These are phyloP conservation scores for Spinacia oleracea DNA, from an alignment of 179 eudicot genomes.

Conservation along the genomic window DNA sequence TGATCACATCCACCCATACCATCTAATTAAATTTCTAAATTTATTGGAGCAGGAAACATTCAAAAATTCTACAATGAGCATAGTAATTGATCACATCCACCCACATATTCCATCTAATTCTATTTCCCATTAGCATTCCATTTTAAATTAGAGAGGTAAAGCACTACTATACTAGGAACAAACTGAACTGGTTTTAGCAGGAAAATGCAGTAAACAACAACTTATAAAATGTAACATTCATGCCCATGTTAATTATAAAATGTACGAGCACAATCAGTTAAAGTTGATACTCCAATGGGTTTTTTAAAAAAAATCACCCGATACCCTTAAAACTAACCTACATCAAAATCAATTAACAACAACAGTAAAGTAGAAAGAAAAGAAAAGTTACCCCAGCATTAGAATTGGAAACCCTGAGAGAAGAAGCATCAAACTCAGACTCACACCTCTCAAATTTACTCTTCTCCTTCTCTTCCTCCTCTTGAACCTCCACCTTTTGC, in stretches of 20 bases:
- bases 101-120: neutral
- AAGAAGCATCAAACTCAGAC: constrained; percentile 33
- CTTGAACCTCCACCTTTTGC: neutral
- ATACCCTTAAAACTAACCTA: too few relatives aligned
- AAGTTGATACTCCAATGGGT: neutral
- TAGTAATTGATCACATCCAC: neutral
- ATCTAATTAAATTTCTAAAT: neutral
- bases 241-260: neutral
- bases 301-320: too few relatives aligned
- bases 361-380: too few relatives aligned
- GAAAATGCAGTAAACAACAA: neutral
- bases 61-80: neutral
- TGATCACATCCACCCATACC: neutral
- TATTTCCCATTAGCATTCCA: too few relatives aligned
- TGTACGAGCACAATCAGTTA: neutral
- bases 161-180: neutral
- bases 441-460: constrained; percentile 24
- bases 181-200: neutral
- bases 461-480: neutral
- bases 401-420: constrained; percentile 7
- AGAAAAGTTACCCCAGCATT: constrained; percentile 22
- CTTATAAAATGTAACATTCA: neutral
- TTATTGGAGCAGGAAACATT: neutral
- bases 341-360: neutral
- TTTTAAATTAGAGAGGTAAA: too few relatives aligned